Evolutionary conservation across 305 asterid species (phyloP).

Genomic region (Solanum hybrid): DNA sequence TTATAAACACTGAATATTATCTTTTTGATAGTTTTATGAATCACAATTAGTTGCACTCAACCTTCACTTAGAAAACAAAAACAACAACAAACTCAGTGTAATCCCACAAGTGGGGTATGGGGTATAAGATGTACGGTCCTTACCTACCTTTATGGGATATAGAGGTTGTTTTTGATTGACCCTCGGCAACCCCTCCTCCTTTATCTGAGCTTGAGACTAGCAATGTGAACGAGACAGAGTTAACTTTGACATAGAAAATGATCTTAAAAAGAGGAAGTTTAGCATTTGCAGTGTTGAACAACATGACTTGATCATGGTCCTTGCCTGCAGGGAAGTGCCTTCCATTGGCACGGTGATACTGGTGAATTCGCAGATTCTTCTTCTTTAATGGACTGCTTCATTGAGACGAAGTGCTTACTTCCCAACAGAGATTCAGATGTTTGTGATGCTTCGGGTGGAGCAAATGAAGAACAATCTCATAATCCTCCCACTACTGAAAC

Average conservation of each 20-base stretch:
- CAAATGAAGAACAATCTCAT: constrained; percentile 35
- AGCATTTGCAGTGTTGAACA: background rate
- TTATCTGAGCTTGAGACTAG: background rate
- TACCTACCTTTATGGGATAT: background rate
- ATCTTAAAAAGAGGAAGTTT: background rate
- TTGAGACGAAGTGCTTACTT: constrained; percentile 44
- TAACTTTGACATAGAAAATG: background rate
- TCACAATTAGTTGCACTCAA: background rate
- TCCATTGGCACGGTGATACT: constrained; percentile 26
- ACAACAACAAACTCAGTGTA: no score
- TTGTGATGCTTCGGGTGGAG: constrained; percentile 25
- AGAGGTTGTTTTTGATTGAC: background rate
- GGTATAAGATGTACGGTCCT: background rate
- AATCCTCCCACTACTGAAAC: constrained; percentile 26
- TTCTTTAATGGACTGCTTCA: constrained; percentile 21
- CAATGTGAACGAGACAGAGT: background rate
- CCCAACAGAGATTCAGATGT: constrained; percentile 58
- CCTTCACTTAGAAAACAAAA: background rate
- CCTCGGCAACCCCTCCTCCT: background rate
- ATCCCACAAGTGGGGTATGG: background rate
- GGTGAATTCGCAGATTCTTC: constrained; percentile 33
- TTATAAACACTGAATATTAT: no score
- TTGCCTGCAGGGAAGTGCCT: constrained; percentile 32
- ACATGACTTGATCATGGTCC: constrained; percentile 3
- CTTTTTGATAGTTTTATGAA: background rate